Evolutionary conservation across 2,329 filamentous ascomycete genomes (phyloP), one percentile per base, ranked within the genome.

Genomic region (Saccharata proteae): DNA sequence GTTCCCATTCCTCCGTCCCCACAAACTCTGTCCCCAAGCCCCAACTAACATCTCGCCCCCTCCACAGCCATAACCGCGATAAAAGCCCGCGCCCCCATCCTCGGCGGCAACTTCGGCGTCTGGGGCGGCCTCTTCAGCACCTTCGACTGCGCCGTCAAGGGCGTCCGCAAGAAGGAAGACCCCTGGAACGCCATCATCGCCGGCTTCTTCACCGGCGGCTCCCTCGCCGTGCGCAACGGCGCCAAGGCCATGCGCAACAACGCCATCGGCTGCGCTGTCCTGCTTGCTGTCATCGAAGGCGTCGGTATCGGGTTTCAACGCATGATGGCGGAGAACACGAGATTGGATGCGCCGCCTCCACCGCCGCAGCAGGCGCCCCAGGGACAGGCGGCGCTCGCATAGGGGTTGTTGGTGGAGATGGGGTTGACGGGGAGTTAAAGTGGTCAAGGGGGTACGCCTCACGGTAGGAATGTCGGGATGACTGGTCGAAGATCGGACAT

Each of bases 101-200:
- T 96, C 28, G 90, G 90, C 51, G 90, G 90, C 50, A 98, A 98
- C 68, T 98, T 96, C 49, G 88, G 88, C 48, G 84, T 93, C 35
- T 96, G 90, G 88, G 88, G 90, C 54, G 90, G 90, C 43, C 66
- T 96, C 36, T 96, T 96, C 69, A 84, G 77, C 47, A 92, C 84
- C 39, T 96, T 88, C 52, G 90, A 98, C 64, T 98, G 90, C 65
- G 81, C 86, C 14, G 81, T 94, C 40, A 98, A 96, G 69, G 88
- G 88, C 36, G 65, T 67, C 18, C 42, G 85, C 43, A 83, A 90
- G 69, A 96, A 94, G 77, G 90, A 98, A 59, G 90, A 96, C 56
- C 85, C 90, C 10, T 96, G 85, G 66, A 96, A 96, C 63, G 85
- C 86, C 49, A 96, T 98, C 56, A 92, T 88, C 46, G 90, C 88